A percentile compares a stretch with the other conserved stretches of the same genome.
phyloP scores from a whole-genome alignment of 1,284 basidiomycete species.

The Quambalaria eucalypti region DNA sequence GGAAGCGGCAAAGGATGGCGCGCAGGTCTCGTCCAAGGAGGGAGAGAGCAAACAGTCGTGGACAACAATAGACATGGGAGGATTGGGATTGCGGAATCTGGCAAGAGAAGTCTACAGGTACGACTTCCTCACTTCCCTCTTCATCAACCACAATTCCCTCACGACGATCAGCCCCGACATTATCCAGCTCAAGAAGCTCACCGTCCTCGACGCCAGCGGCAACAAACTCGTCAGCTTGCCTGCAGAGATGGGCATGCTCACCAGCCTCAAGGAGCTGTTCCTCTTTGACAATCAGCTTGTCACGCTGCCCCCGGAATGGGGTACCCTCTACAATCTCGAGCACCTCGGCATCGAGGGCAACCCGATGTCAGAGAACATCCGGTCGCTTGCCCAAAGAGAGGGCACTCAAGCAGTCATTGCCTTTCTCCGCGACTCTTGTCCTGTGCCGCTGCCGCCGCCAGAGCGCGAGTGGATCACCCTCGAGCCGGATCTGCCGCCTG shows the following conservation, averaged over 20 bases:
- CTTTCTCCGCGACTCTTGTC: slow-evolving; percentile 78
- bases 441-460: slow-evolving; percentile 71
- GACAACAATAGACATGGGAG: slow-evolving; percentile 92
- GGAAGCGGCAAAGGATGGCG: slow-evolving; percentile 8
- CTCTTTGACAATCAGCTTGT: slow-evolving; percentile 89
- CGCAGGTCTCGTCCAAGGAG: no score
- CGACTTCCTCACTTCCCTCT: slow-evolving; percentile 86
- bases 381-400: slow-evolving; percentile 79
- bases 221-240: slow-evolving; percentile 75
- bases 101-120: slow-evolving; percentile 75
- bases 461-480: slow-evolving; percentile 73
- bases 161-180: slow-evolving; percentile 73
- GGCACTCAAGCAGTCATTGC: slow-evolving; percentile 80
- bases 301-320: slow-evolving; percentile 76
- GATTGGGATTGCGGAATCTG: slow-evolving; percentile 82
- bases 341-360: slow-evolving; percentile 93
- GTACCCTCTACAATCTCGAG: slow-evolving; percentile 82
- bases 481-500: slow-evolving; percentile 57
- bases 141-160: slow-evolving; percentile 92
- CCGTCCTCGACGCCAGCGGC: slow-evolving; percentile 82
- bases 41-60: slow-evolving; percentile 51
- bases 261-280: slow-evolving; percentile 79
- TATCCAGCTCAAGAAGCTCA: slow-evolving; percentile 71
- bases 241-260: slow-evolving; percentile 82
- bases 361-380: slow-evolving; percentile 69